Base-by-base conservation (phyloP, 108 stramenopile genomes). In the Discostella pseudostelligera region DNA sequence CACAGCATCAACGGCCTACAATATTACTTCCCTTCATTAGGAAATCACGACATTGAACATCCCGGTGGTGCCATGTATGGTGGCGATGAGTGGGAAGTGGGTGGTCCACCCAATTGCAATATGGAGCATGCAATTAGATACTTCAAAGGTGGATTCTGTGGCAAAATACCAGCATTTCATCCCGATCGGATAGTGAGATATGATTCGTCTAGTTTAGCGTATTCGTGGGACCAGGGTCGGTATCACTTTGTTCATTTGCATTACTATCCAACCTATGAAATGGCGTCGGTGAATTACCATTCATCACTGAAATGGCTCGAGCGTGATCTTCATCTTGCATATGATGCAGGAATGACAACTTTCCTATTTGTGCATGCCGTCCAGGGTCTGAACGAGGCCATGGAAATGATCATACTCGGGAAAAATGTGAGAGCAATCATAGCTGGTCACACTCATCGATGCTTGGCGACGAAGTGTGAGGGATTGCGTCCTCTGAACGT, bases 11-110 rank as follows among this genome's bases (percentile, higher is more conserved):
- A 24, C 2, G 79, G 79, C 11, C 54, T 80, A 35, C 48, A 80
- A 28, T 36, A 35, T 36, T 80, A 65, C 73, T 75, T 80, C 47
- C 79, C 79, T 8, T 50, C 60, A 10, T 51, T 80, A 8, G 72
- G 78, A 11, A 80, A 80, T 29, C 79, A 80, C 19, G 79, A 80
- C 29, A 70, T 75, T 3, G 79, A 80, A 55, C 79, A 80, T 39
- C 36, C 55, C 32, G 39, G 69, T n/a, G 79, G 79, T 19, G 79
- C 62, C 0, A 80, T 60, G 58, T 80, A 56, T 49, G 79, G 74
- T 32, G 73, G 74, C 7, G 79, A 80, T 39, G 47, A 80, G 50
- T 80, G 79, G 79, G 32, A 3, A 32, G 39, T 64, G 12, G 71
- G 71, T 20, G 72, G 72, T n/a, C 63, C 63, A 17, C 67, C 73